Evolutionary conservation across 805 yeast species (phyloP).

Genomic region (Metschnikowia cerradonensis): DNA sequence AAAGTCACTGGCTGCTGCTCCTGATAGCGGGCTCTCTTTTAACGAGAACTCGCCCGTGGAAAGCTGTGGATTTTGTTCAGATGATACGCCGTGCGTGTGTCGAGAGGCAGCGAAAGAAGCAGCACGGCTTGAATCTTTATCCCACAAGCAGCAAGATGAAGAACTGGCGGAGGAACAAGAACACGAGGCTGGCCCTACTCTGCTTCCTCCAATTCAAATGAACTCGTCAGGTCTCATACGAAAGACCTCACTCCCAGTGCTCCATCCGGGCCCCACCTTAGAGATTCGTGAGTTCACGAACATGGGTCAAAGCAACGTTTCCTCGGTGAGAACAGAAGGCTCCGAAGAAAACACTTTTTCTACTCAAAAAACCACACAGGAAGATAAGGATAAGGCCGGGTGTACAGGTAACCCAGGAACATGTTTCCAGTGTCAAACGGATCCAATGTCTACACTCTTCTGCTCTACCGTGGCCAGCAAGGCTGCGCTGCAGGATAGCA

Average conservation of each 20-base stretch:
- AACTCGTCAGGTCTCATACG: slow-evolving; percentile 23
- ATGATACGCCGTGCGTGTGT: slow-evolving; percentile 88
- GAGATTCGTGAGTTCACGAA: slow-evolving; percentile 46
- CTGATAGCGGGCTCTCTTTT: slow-evolving; percentile 16
- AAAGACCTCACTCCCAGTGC: slow-evolving; percentile 45
- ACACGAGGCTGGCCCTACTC: slow-evolving; percentile 23
- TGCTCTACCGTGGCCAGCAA: slow-evolving; percentile 78
- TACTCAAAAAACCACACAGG: slow-evolving; percentile 1
- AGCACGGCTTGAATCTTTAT: slow-evolving; percentile 31
- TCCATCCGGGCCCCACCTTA: slow-evolving; percentile 62
- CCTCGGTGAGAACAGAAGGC: slow-evolving; percentile 22
- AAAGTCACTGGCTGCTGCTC: slow-evolving; percentile 3
- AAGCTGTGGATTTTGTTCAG: slow-evolving; percentile 91
- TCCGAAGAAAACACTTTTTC: not conserved
- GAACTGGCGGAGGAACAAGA: slow-evolving; percentile 13
- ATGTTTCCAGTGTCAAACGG: slow-evolving; percentile 75
- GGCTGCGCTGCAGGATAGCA: slow-evolving; percentile 22
- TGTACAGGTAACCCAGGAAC: slow-evolving; percentile 90
- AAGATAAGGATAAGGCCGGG: slow-evolving; percentile 29
- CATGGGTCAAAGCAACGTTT: slow-evolving; percentile 36
- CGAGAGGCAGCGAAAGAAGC: slow-evolving; percentile 66
- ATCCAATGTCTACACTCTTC: slow-evolving; percentile 84
- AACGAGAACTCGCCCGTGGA: slow-evolving; percentile 54
- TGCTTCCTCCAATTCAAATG: slow-evolving; percentile 41
- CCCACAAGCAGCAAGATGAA: slow-evolving; percentile 14